Evolutionary conservation across 805 yeast genomes (phyloP), one percentile per base, ranked within the genome.

Genomic region (Hyphopichia homilentoma): DNA sequence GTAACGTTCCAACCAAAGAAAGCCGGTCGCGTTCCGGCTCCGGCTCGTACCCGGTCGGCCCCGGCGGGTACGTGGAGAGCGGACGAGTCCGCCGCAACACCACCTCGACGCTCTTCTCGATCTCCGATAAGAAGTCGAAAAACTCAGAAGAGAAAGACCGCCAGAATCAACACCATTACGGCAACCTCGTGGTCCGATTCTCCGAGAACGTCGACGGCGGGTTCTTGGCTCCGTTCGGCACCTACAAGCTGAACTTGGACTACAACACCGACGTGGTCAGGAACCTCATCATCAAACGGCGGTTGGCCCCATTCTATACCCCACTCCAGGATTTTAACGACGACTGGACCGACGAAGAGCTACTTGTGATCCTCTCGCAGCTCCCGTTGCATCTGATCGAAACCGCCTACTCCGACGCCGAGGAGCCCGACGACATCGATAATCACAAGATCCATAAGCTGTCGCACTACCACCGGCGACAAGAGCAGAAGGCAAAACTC

Each of bases 201-300:
- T 67, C 67, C 24, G 95, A 86, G 49, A 76, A 67, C 41, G 95
- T 90, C 11, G 97, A 93, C 59, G 98, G 98, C 13, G 98, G 98
- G 2, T 88, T 65, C 52, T 60, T 90, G 41, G 96, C 95, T 1
- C 96, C 97, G 0, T 85, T 75, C 58, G 97, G 97, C 2, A 84
- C 84, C 20, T 90, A 90, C 58, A 75, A 79, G 41, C 79, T 83
- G 29, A 81, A 79, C 45, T 55, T 82, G 34, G 95, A 85, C 54
- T 90, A 77, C 60, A 75, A 82, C 47, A 73, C 84, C 11, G 74
- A 73, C 11, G 65, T 82, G 3, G 97, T 93, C n/a, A 72, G 84
- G 33, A 72, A 64, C 12, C 63, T 84, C 24, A 83, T 90, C 15
- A 64, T 79, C 13, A 75, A 75, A 19, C 71, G 98, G 30, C 73